Percentiles rank a stretch among this genome's conserved stretches.
These are phyloP conservation scores for Leishmania lainsoni DNA, from an alignment of 208 protist genomes.

Conservation along the genomic window DNA sequence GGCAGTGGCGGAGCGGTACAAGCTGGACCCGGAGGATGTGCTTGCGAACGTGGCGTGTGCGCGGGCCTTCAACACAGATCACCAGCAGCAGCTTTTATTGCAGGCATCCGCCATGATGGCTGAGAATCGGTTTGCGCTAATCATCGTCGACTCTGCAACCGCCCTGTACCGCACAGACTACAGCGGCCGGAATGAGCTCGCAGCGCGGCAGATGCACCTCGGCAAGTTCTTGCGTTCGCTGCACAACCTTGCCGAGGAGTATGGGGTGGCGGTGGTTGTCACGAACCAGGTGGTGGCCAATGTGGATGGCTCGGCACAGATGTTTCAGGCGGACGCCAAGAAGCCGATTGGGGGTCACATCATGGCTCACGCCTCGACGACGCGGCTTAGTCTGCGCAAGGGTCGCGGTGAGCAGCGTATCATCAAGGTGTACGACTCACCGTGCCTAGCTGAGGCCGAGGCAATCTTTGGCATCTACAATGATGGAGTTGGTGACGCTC, in stretches of 20 bases:
- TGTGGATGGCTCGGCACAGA: slow-evolving; percentile 95
- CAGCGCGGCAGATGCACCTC: slow-evolving; percentile 98
- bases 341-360: slow-evolving; percentile 99
- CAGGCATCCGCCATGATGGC: slow-evolving; percentile 99
- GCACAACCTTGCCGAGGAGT: slow-evolving; percentile 98
- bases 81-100: slow-evolving; percentile 96
- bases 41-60: slow-evolving; percentile 99
- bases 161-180: slow-evolving; percentile 99
- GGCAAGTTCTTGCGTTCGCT: slow-evolving; percentile 98
- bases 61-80: slow-evolving; percentile 99
- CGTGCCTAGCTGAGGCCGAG: slow-evolving; percentile 98
- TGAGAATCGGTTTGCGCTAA: slow-evolving; percentile 96
- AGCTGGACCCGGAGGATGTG: slow-evolving; percentile 96
- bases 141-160: slow-evolving; percentile 99
- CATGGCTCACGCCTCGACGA: slow-evolving; percentile 99
- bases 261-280: slow-evolving; percentile 99
- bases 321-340: slow-evolving; percentile 98
- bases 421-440: slow-evolving; percentile 99
- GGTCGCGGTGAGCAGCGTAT: slow-evolving; percentile 99
- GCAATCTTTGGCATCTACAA: slow-evolving; percentile 97
- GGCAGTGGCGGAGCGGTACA: slow-evolving; percentile 93
- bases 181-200: slow-evolving; percentile 97
- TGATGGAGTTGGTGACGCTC: slow-evolving; percentile 97
- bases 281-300: slow-evolving; percentile 99
- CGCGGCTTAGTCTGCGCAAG: slow-evolving; percentile 98